Evolutionary conservation across 257 asterid species (phyloP).

Genomic region (Solanum tarijense): DNA sequence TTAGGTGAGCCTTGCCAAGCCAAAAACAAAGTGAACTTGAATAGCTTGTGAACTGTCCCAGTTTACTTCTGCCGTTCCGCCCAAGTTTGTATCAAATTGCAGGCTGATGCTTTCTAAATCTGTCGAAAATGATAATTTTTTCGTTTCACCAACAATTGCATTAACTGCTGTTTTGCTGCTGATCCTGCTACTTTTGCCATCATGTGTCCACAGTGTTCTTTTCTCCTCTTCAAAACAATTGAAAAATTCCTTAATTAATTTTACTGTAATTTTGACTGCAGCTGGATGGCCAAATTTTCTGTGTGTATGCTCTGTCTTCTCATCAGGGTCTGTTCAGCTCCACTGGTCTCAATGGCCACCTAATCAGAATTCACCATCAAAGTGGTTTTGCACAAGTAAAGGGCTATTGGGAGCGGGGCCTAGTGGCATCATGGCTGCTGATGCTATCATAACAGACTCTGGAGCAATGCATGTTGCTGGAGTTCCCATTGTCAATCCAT

Average conservation of each 20-base stretch:
- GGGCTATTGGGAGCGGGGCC: conserved; percentile 99
- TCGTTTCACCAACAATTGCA: background rate
- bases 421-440: conserved; percentile 99
- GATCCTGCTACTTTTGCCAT: background rate
- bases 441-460: conserved; percentile 92
- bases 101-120: background rate
- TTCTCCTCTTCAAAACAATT: background rate
- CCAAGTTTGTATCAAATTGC: background rate
- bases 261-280: conserved; percentile 26
- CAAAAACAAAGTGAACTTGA: background rate
- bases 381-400: conserved; percentile 98
- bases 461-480: conserved; percentile 99
- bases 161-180: background rate
- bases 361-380: conserved; percentile 48
- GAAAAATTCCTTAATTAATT: background rate
- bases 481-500: conserved; percentile 94
- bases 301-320: conserved; percentile 97
- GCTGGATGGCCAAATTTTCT: conserved; percentile 99
- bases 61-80: background rate
- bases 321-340: conserved; percentile 95
- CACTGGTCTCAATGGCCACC: conserved; percentile 99
- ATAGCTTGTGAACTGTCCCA: background rate
- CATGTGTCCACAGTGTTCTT: background rate
- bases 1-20: background rate
- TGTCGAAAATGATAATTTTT: background rate